Evolutionary conservation across 805 yeast species (phyloP), one percentile per base, ranked within the genome.

Genomic region (Saccharomycopsis vini): DNA sequence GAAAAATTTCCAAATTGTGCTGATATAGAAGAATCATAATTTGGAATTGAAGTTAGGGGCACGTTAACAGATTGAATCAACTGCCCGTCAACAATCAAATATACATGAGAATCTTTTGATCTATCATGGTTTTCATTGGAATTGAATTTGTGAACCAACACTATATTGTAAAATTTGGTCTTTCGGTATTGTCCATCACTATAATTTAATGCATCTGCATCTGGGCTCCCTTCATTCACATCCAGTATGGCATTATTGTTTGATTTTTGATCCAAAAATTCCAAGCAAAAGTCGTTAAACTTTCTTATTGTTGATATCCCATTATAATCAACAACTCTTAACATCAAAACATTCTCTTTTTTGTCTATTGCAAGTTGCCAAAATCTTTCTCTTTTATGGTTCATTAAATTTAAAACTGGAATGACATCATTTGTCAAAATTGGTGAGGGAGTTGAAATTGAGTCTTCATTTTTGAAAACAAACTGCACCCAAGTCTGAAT

Each of bases 81-180:
- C 31, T 72, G 72, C 0, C 79, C 79, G 50, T 76, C 69, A 12
- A 76, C 56, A 52, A 55, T 73, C 5, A 75, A 54, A 47, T 67
- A 72, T 23, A 73, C 57, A 46, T 65, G 61, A 47, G 54, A 56
- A 52, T 45, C 61, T 57, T 52, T 59, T 18, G 22, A 12, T 19
- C 42, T 47, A 18, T 37, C 41, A n/a, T 19, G 24, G 35, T 34
- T 44, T 10, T 38, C 32, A 16, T 19, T 35, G n/a, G n/a, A n/a
- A 34, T 46, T 40, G 20, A 46, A 38, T 20, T 43, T 45, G 35
- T 46, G 66, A 5, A 56, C 50, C 3, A 64, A 18, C 0, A 50
- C 53, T 5, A 63, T 39, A 42, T 62, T 55, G 42, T 59, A 60
- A 2, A 56, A 45, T 7, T 40, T 49, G 7, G 50, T 39, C 36